These are phyloP conservation scores for Fusarium multiceps DNA, from an alignment of 2,329 filamentous ascomycete species.

Conservation along the genomic window DNA sequence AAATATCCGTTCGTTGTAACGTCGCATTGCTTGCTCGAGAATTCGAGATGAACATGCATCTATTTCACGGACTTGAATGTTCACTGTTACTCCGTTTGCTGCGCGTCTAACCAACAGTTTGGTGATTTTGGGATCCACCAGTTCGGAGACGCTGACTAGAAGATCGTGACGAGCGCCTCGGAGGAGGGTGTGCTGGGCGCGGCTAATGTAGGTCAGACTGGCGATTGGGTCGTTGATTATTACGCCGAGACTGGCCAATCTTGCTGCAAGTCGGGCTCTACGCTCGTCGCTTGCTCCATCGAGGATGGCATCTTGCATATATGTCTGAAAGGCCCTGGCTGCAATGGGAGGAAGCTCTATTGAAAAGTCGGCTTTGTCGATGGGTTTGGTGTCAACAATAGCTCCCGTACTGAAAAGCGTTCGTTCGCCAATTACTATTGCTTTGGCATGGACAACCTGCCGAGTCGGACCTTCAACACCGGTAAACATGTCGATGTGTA, in stretches of 20 bases:
- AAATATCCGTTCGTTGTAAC: neutral
- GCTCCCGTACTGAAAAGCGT: neutral
- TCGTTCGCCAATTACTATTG: neutral
- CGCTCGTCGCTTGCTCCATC: neutral
- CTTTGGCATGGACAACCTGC: slow-evolving; percentile 4
- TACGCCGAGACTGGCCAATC: neutral
- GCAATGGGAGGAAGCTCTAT: neutral
- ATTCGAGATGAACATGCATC: neutral
- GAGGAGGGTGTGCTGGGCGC: neutral
- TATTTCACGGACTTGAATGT: neutral
- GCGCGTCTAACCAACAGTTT: neutral
- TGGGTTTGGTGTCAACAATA: slow-evolving; percentile 1
- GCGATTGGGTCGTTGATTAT: slow-evolving; percentile 4
- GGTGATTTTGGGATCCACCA: neutral
- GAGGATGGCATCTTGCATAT: neutral
- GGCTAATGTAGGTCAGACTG: slow-evolving; percentile 12
- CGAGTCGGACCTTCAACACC: neutral
- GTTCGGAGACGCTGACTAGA: neutral
- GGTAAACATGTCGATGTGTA: slow-evolving; percentile 3
- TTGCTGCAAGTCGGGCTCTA: neutral
- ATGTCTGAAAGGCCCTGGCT: neutral
- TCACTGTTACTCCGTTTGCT: neutral
- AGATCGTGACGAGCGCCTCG: slow-evolving; percentile 8
- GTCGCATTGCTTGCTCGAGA: neutral
- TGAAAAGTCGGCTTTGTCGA: slow-evolving; percentile 6